Conservation (phyloP, 768 basidiomycete species). For the Panellus pusillus region DNA sequence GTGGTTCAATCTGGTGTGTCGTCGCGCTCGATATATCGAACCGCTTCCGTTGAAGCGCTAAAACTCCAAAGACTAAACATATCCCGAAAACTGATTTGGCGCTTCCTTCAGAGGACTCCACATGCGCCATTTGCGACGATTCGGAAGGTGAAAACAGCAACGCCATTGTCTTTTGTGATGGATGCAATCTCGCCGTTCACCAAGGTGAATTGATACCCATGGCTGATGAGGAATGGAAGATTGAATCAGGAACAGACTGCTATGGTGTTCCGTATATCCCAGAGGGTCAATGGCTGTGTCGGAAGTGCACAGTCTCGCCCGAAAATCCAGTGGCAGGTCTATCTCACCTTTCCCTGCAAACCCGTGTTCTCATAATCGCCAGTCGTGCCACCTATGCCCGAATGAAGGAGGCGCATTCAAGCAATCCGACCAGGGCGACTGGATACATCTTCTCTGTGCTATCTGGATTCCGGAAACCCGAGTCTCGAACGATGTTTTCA, state of each 20-base stretch:
- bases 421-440: conserved; percentile 88
- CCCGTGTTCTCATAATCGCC: not conserved
- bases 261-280: conserved; percentile 99
- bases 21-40: not conserved
- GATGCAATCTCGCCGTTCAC: conserved; percentile 98
- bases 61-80: conserved; percentile 74
- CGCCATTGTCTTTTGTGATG: conserved; percentile 98
- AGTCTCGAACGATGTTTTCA: conserved; percentile 92
- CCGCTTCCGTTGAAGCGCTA: not conserved
- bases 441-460: conserved; percentile 95
- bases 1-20: conserved; percentile 90
- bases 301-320: conserved; percentile 97
- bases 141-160: conserved; percentile 98
- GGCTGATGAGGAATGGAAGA: not conserved
- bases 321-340: conserved; percentile 87
- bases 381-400: conserved; percentile 96
- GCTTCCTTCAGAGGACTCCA: conserved; percentile 92
- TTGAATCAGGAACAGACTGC: conserved; percentile 61
- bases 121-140: conserved; percentile 96
- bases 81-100: conserved; percentile 87
- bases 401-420: conserved; percentile 98
- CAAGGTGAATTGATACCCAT: conserved; percentile 64
- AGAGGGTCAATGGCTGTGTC: conserved; percentile 98
- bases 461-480: conserved; percentile 97
- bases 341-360: not conserved